These are phyloP conservation scores for Aureobasidium namibiae DNA, from an alignment of 2,329 filamentous ascomycete species.

Conservation along the genomic window DNA sequence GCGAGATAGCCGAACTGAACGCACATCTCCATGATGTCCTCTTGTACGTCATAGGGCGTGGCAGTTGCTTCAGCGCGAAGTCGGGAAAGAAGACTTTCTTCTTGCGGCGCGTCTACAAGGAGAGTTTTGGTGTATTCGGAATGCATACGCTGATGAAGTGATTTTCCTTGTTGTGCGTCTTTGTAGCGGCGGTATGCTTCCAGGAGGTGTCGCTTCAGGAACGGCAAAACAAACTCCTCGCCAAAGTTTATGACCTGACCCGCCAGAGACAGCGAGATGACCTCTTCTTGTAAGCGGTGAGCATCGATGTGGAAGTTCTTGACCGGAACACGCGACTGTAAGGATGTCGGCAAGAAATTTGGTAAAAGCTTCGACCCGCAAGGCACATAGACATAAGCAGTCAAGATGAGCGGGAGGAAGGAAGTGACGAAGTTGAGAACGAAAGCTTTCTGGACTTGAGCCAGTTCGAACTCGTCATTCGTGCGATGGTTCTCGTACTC, in stretches of 20 bases:
- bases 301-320: background rate
- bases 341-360: background rate
- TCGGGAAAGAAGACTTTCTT: background rate
- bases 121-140: background rate
- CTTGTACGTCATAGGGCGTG: background rate
- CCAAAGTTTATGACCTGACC: background rate
- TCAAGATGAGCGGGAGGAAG: background rate
- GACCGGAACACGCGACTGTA: background rate
- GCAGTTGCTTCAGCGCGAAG: background rate
- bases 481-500: constrained; percentile 5
- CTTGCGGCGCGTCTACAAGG: background rate
- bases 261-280: background rate
- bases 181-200: background rate
- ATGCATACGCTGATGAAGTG: background rate
- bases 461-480: background rate
- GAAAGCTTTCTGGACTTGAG: background rate
- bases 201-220: background rate
- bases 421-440: background rate
- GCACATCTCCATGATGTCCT: background rate
- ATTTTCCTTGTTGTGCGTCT: background rate
- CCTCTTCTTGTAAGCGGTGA: constrained; percentile 1
- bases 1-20: background rate
- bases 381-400: background rate
- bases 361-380: background rate
- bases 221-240: background rate